Conservation (phyloP, 73 alveolate species). For the Paraurostyla sp. region DNA sequence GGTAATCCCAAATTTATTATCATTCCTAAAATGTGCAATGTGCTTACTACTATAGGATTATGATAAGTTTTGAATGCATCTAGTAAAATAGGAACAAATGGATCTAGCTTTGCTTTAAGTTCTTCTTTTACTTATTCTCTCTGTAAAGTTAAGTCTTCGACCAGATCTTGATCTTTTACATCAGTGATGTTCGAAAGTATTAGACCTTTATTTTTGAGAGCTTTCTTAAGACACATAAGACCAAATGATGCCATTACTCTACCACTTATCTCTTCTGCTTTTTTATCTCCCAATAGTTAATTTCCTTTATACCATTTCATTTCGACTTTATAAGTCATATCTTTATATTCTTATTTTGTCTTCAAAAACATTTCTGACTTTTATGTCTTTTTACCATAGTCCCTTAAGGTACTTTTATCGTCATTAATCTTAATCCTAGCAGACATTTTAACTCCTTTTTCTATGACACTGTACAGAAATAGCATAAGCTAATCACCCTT, state of each 20-base stretch:
- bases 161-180: background rate
- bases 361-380: constrained; percentile 6
- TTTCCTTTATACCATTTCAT: constrained; percentile 58
- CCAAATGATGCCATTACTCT: constrained; percentile 58
- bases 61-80: constrained; percentile 54
- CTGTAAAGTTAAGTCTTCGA: no score
- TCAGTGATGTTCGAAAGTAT: constrained; percentile 14
- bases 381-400: background rate
- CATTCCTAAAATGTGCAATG: constrained; percentile 44
- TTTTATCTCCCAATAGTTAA: background rate
- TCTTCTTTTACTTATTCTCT: constrained; percentile 42
- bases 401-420: constrained; percentile 39
- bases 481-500: constrained; percentile 26
- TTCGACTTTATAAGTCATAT: constrained; percentile 4
- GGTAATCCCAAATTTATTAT: constrained; percentile 54
- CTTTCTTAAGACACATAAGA: constrained; percentile 42
- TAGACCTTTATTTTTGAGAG: constrained; percentile 23
- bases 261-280: constrained; percentile 55
- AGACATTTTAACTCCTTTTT: constrained; percentile 44
- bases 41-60: constrained; percentile 55
- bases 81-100: constrained; percentile 55
- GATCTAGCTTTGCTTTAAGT: constrained; percentile 57
- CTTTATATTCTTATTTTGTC: constrained; percentile 31
- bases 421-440: constrained; percentile 49
- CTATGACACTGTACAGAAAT: constrained; percentile 60